Percentiles rank a stretch among this genome's conserved stretches.
These are phyloP conservation scores for Annona squamosa DNA, from an alignment of 164 flowering plant species.

Conservation along the genomic window DNA sequence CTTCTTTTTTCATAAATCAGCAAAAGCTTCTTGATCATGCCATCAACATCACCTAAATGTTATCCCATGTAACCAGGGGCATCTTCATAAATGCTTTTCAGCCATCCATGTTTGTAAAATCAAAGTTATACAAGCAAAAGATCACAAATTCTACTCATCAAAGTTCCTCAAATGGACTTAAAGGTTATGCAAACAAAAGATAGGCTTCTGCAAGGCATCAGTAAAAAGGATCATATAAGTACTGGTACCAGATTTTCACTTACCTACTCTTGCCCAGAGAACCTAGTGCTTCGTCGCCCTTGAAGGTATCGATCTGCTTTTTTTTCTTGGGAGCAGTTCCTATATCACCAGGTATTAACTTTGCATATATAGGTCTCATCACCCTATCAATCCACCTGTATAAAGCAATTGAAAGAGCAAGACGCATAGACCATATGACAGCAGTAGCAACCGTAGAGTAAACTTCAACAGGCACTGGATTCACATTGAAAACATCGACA, in stretches of 20 bases:
- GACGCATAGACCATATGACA: slow-evolving; percentile 93
- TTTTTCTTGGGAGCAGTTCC: slow-evolving; percentile 50
- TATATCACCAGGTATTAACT: slow-evolving; percentile 83
- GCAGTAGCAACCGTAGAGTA: slow-evolving; percentile 82
- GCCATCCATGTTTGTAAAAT: too few species aligned
- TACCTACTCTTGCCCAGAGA: slow-evolving; percentile 92
- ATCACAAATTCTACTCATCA: too few species aligned
- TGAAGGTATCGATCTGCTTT: slow-evolving; percentile 43
- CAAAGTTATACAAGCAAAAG: too few species aligned
- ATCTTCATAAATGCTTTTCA: too few species aligned
- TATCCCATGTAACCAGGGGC: too few species aligned
- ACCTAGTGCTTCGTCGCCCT: slow-evolving; percentile 44
- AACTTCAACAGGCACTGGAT: slow-evolving; percentile 71
- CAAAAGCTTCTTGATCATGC: too few species aligned
- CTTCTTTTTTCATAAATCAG: too few species aligned
- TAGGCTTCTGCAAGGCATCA: too few species aligned
- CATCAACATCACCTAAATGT: too few species aligned
- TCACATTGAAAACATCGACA: slow-evolving; percentile 72
- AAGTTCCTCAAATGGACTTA: too few species aligned
- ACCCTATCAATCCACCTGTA: slow-evolving; percentile 73
- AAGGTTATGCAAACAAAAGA: too few species aligned
- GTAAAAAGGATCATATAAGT: too few species aligned
- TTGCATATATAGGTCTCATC: slow-evolving; percentile 86
- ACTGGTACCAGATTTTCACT: slow-evolving; percentile 12
- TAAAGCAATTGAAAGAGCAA: slow-evolving; percentile 62